A percentile compares a stretch with the other conserved stretches of the same genome.
Evolutionary conservation across 139 green algal species (phyloP).

Genomic region (Chlamydomonas incerta): DNA sequence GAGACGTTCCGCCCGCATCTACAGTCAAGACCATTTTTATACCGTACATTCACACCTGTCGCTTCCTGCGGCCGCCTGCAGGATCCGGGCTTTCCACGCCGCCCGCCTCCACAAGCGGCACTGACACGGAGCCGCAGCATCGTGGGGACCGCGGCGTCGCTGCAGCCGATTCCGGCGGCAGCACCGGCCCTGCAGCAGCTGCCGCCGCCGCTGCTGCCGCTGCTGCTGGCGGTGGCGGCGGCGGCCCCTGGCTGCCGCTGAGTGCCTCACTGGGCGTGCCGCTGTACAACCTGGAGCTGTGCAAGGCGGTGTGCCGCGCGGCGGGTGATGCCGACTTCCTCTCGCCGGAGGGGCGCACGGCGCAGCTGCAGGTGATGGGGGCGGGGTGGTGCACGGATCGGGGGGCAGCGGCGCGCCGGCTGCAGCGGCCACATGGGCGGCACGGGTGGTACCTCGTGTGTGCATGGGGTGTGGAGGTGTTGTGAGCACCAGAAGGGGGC

Average conservation of each 20-base stretch:
- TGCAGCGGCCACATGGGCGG: background rate
- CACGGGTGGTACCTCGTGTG: too few species aligned
- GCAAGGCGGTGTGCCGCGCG: constrained; percentile 73
- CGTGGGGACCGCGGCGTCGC: background rate
- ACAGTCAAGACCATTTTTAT: too few species aligned
- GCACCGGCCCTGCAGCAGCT: too few species aligned
- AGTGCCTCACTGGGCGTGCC: constrained; percentile 80
- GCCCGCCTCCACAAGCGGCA: background rate
- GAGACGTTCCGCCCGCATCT: too few species aligned
- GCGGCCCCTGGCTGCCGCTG: constrained; percentile 77
- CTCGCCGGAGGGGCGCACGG: constrained; percentile 35
- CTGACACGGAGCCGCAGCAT: background rate
- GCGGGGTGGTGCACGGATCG: background rate
- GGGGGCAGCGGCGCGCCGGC: background rate
- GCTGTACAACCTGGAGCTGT: constrained; percentile 76
- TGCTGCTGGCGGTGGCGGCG: background rate
- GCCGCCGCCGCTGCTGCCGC: background rate
- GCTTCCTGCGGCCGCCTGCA: too few species aligned
- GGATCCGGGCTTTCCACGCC: too few species aligned
- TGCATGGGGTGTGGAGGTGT: too few species aligned
- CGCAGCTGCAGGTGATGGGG: constrained; percentile 53
- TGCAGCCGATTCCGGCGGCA: background rate
- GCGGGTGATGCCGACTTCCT: constrained; percentile 65
- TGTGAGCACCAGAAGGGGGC: too few species aligned
- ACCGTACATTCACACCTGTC: too few species aligned